Conservation (phyloP, 768 basidiomycete species). For the Candolleomyces aberdarensis region DNA sequence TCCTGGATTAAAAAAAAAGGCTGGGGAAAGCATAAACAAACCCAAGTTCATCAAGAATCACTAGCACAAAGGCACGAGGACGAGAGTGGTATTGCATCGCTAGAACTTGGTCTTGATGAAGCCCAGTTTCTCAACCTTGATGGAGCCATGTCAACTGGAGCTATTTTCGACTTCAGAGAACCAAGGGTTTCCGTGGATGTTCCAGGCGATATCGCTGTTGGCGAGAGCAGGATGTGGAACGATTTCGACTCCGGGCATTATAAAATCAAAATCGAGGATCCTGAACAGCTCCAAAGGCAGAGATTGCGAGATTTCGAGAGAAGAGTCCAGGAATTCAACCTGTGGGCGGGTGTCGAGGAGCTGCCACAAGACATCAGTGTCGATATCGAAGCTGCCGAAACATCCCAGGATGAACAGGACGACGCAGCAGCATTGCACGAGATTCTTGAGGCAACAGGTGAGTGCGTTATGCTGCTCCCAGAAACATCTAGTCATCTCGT, state of each 20-base stretch:
- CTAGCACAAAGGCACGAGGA: neutral
- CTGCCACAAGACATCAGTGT: neutral
- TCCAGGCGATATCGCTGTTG: neutral
- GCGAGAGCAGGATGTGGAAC: slow-evolving; percentile 1
- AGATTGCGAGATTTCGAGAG: neutral
- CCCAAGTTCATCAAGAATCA: neutral
- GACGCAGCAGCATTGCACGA: neutral
- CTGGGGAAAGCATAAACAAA: neutral
- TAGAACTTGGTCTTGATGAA: neutral
- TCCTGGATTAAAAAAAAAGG: neutral
- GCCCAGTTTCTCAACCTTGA: no score
- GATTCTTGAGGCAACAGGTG: neutral
- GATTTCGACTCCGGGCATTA: neutral
- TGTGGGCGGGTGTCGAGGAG: neutral
- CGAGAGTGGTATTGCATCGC: neutral
- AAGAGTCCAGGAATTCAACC: neutral
- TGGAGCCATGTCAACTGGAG: no score
- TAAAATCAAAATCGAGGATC: neutral
- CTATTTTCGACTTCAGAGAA: no score
- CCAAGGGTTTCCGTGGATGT: no score
- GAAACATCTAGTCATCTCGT: neutral
- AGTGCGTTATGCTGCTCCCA: neutral
- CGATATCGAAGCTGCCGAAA: neutral
- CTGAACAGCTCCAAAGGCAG: neutral
- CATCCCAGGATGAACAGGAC: neutral